Conservation (phyloP, 768 basidiomycete genomes). For the Rhizopogon rudus region DNA sequence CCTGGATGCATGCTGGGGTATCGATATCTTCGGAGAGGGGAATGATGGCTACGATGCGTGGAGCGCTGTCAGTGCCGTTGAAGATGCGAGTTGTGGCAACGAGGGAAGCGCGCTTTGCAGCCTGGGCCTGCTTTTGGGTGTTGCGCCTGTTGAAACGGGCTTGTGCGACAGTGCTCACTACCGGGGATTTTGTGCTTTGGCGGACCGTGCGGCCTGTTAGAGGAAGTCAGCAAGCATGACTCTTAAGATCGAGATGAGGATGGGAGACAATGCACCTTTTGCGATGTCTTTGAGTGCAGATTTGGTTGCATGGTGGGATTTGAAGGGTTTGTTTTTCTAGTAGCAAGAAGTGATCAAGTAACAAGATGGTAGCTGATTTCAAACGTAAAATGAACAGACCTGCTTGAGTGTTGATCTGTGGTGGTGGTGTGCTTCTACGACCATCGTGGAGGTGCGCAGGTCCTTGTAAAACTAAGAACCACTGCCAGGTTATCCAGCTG, state of each 20-base stretch:
- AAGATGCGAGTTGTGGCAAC: conserved; percentile 75
- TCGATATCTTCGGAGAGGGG: conserved; percentile 71
- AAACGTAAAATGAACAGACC: conserved; percentile 30
- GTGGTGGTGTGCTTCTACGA: conserved; percentile 45
- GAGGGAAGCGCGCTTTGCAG: conserved; percentile 62
- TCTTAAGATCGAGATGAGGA: not conserved
- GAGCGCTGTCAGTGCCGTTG: conserved; percentile 69
- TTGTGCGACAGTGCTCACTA: conserved; percentile 55
- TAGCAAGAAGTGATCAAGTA: not conserved
- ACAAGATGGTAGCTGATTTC: not conserved
- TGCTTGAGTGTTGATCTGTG: conserved; percentile 88
- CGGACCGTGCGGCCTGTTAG: conserved; percentile 52
- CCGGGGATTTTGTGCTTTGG: conserved; percentile 46
- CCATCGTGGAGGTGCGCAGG: conserved; percentile 22
- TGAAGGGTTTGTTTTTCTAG: conserved; percentile 89
- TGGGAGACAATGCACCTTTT: conserved; percentile 52
- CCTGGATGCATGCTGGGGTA: conserved; percentile 43
- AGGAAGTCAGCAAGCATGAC: not conserved
- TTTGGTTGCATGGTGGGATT: conserved; percentile 88
- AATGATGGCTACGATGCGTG: conserved; percentile 84
- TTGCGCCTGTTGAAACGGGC: conserved; percentile 75
- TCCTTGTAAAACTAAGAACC: not conserved
- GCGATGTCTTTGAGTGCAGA: conserved; percentile 76
- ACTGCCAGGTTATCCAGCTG: not conserved
- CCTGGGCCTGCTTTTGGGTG: conserved; percentile 79